Percentiles rank a stretch among this genome's conserved stretches.
Conservation (phyloP, 345 rosid species). For the Barbarea vulgaris region DNA sequence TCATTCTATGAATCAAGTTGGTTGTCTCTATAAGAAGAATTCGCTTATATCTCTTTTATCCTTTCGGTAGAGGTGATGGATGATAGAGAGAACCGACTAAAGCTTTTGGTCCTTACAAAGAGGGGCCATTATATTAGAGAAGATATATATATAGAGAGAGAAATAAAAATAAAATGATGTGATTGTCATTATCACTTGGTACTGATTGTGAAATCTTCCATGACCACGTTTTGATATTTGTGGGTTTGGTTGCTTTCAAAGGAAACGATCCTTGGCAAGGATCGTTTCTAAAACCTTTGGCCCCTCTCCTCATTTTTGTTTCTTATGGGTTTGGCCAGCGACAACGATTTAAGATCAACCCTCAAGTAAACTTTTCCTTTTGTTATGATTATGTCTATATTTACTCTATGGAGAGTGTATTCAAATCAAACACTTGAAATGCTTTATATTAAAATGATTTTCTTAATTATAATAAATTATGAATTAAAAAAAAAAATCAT, state of each 20-base stretch:
- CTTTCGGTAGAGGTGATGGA: constrained; percentile 36
- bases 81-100: constrained; percentile 28
- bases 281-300: constrained; percentile 10
- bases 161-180: constrained; percentile 29
- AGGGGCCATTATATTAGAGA: constrained; percentile 26
- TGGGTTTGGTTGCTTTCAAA: constrained; percentile 40
- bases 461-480: too few relatives aligned
- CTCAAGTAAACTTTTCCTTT: background rate
- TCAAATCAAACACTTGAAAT: background rate
- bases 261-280: constrained; percentile 26
- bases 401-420: background rate
- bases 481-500: too few relatives aligned
- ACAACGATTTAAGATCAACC: constrained; percentile 26
- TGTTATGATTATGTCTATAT: constrained; percentile 28
- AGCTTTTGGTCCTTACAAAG: constrained; percentile 41
- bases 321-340: constrained; percentile 22
- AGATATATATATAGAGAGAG: background rate
- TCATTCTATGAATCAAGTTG: constrained; percentile 25
- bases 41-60: constrained; percentile 19
- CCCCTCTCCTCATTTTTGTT: constrained; percentile 4
- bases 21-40: constrained; percentile 24
- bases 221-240: constrained; percentile 25
- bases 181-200: constrained; percentile 34
- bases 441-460: too few relatives aligned
- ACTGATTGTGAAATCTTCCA: constrained; percentile 27